Percentiles rank a stretch among this genome's conserved stretches.
phyloP scores from a whole-genome alignment of 2,329 filamentous ascomycete genomes.

The Phyllosticta paracitricarpa region DNA sequence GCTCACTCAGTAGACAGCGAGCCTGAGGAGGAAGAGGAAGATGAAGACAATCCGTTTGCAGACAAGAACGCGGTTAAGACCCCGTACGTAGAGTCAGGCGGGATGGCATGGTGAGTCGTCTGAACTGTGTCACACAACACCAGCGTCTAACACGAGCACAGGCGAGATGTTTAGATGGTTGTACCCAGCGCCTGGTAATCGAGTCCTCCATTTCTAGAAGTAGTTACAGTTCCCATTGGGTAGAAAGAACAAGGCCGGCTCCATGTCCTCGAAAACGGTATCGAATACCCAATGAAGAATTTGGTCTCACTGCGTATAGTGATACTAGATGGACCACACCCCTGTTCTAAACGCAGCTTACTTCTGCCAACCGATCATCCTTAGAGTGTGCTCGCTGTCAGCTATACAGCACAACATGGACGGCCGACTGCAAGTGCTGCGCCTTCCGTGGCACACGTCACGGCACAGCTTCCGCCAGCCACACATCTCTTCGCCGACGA shows the following conservation, averaged over 20 bases:
- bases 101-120: slow-evolving; percentile 14
- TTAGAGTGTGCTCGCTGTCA: not conserved
- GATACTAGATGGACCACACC: not conserved
- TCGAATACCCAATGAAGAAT: not conserved
- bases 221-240: not conserved
- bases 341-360: not conserved
- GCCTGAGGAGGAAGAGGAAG: slow-evolving; percentile 53
- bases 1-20: slow-evolving; percentile 47
- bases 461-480: not conserved
- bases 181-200: not conserved
- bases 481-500: not conserved
- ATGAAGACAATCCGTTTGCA: slow-evolving; percentile 80
- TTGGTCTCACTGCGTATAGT: not conserved
- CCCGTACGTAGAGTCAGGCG: slow-evolving; percentile 30
- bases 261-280: not conserved
- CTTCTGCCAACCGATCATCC: not conserved
- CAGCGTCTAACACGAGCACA: not conserved
- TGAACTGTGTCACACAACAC: not conserved
- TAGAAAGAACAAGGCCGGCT: not conserved
- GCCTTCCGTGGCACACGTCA: not conserved
- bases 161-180: slow-evolving; percentile 2
- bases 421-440: not conserved
- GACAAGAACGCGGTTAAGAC: slow-evolving; percentile 63
- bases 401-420: not conserved
- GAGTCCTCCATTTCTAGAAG: not conserved